Evolutionary conservation across 495 filamentous ascomycete genomes (phyloP).

Genomic region (Halenospora varia): DNA sequence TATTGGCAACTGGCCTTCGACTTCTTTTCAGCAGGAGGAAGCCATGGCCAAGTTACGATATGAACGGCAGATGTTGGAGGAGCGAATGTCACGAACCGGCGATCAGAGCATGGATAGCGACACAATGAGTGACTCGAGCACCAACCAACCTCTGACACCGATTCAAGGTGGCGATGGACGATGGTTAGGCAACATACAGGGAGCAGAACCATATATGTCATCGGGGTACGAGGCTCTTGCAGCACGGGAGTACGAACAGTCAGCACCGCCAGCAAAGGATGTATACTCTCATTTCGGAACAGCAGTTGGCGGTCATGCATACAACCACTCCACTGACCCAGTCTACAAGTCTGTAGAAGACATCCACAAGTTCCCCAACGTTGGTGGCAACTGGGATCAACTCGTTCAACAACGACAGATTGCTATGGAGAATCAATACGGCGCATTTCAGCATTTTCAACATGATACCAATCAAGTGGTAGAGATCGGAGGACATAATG

Average conservation of each 20-base stretch:
- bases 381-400: slow-evolving; percentile 29
- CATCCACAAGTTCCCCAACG: slow-evolving; percentile 24
- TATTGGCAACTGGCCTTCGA: slow-evolving; percentile 35
- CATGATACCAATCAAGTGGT: slow-evolving; percentile 9
- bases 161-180: slow-evolving; percentile 45
- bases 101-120: slow-evolving; percentile 24
- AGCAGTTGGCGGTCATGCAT: slow-evolving; percentile 38
- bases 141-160: slow-evolving; percentile 37
- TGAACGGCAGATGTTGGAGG: slow-evolving; percentile 38
- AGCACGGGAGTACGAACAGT: slow-evolving; percentile 44
- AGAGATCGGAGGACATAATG: slow-evolving; percentile 1
- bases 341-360: slow-evolving; percentile 46
- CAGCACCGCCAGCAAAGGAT: slow-evolving; percentile 33
- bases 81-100: slow-evolving; percentile 22
- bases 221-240: slow-evolving; percentile 59
- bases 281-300: slow-evolving; percentile 33
- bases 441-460: slow-evolving; percentile 14
- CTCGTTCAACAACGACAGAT: slow-evolving; percentile 40
- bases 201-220: slow-evolving; percentile 66
- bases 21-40: slow-evolving; percentile 48
- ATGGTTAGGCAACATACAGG: slow-evolving; percentile 31
- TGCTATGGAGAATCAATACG: slow-evolving; percentile 57
- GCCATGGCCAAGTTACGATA: slow-evolving; percentile 43
- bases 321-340: slow-evolving; percentile 56
- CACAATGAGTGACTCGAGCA: slow-evolving; percentile 25